Evolutionary conservation across 225 moss, liverwort and hornwort species (phyloP).

Genomic region (Pseudisothecium myosuroides): DNA sequence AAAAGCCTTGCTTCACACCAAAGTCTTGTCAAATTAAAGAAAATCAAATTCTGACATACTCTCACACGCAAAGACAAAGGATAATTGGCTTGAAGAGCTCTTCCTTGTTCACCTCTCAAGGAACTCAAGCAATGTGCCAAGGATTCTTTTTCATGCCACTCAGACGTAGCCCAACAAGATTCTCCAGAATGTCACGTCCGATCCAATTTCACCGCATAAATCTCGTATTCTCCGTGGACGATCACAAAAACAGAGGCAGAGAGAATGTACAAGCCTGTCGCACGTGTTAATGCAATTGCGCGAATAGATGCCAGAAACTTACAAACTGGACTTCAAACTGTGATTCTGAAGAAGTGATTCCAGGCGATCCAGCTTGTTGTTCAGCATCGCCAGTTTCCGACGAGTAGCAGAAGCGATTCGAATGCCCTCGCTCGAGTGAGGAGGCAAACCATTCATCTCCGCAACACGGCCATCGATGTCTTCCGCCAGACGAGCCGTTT

Average conservation of each 20-base stretch:
- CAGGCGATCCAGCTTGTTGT: slow-evolving; percentile 79
- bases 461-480: slow-evolving; percentile 61
- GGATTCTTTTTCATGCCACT: background rate
- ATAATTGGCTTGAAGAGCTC: background rate
- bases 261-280: background rate
- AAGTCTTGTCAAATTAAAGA: background rate
- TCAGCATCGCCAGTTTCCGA: slow-evolving; percentile 74
- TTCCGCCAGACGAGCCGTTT: slow-evolving; percentile 63
- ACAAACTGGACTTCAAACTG: background rate
- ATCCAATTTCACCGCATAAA: background rate
- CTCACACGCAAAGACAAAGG: background rate
- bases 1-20: too few species aligned
- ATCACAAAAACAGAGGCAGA: background rate
- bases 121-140: background rate
- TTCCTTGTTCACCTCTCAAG: background rate
- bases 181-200: background rate
- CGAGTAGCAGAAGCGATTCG: slow-evolving; percentile 62
- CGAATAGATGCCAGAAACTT: background rate
- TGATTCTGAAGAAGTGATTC: slow-evolving; percentile 51
- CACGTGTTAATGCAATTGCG: background rate
- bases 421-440: slow-evolving; percentile 56
- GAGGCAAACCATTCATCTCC: slow-evolving; percentile 59
- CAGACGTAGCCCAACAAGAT: background rate
- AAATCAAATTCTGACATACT: background rate
- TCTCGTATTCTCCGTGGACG: too few species aligned